Evolutionary conservation across 345 rosid species (phyloP), one percentile per base, ranked within the genome.

Genomic region (Alliaria petiolata): DNA sequence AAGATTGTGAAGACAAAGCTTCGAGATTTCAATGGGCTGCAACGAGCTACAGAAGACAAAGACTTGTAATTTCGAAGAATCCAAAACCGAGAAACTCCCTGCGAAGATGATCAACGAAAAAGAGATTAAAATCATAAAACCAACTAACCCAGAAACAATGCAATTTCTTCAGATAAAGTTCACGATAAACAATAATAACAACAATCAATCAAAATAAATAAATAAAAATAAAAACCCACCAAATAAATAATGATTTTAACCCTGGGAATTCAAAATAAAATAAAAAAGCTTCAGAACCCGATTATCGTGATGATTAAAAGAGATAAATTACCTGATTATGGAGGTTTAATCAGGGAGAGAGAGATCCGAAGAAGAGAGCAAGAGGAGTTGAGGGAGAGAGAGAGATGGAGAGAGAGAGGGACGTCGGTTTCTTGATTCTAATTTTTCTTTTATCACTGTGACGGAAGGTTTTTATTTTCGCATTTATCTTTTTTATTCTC

Each of bases 361-460:
- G 74, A 75, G 74, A 75, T 67, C 78, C 78, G 62, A 62, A 47
- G 57, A 43, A 16, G 78, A 70, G 60, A 60, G 67, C 47, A 49
- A 16, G 67, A 61, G 61, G 25, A 70, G 67, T 51, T 47, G 64
- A 65, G 76, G 35, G 67, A 39, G 30, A 36, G 56, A 33, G 56
- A 46, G 59, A 74, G 62, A 65, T n/a, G 67, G 31, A 61, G 38
- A n/a, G n/a, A n/a, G 52, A 45, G 66, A 65, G 15, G 4, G 79
- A 62, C 75, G 74, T 75, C 75, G 65, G 75, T 75, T 75, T 69
- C 79, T 75, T 75, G 75, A 75, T 69, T 75, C 79, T 75, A 8
- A 60, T 59, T 72, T n/a, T n/a, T 75, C 56, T 67, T 66, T 45
- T 55, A 39, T 13, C 45, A 62, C 69, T 25, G 30, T 63, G 62